Evolutionary conservation across 1,139 yeast genomes (phyloP).

Genomic region (Saccharomyces hybrid): DNA sequence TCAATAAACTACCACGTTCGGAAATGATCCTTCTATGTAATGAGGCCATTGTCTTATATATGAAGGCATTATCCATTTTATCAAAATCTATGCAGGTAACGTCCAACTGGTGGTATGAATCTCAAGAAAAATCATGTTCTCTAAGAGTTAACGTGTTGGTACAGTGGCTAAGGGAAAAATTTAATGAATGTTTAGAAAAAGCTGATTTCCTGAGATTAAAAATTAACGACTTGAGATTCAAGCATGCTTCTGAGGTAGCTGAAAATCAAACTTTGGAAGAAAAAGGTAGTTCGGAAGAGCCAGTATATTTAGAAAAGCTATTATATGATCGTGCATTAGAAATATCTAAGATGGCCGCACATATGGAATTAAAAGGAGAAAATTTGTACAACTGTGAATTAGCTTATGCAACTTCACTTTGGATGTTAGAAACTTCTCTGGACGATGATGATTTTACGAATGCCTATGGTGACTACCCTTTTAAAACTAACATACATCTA

Average conservation of each 20-base stretch:
- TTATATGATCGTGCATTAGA: slow-evolving; percentile 90
- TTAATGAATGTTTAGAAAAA: slow-evolving; percentile 80
- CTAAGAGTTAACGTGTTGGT: slow-evolving; percentile 65
- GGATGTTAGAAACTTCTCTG: slow-evolving; percentile 88
- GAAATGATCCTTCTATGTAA: slow-evolving; percentile 20
- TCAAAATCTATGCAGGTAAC: slow-evolving; percentile 84
- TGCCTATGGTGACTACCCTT: not conserved
- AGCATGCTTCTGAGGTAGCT: not conserved
- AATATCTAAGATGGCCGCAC: slow-evolving; percentile 85
- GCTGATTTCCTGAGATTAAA: slow-evolving; percentile 58
- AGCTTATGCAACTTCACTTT: slow-evolving; percentile 82
- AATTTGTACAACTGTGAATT: slow-evolving; percentile 75
- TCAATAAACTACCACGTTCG: slow-evolving; percentile 43
- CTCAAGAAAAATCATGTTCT: slow-evolving; percentile 35
- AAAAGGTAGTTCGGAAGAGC: slow-evolving; percentile 10
- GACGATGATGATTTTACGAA: slow-evolving; percentile 28
- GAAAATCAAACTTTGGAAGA: slow-evolving; percentile 6
- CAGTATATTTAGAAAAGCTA: slow-evolving; percentile 67
- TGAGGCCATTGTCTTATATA: slow-evolving; percentile 79
- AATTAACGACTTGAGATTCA: slow-evolving; percentile 10
- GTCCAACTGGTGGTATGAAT: slow-evolving; percentile 77
- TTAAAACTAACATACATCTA: not conserved
- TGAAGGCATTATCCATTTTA: slow-evolving; percentile 70
- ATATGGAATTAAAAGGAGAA: slow-evolving; percentile 70
- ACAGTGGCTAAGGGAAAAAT: slow-evolving; percentile 86